Evolutionary conservation across 2,329 filamentous ascomycete genomes (phyloP).

Genomic region (Hortaea werneckii): DNA sequence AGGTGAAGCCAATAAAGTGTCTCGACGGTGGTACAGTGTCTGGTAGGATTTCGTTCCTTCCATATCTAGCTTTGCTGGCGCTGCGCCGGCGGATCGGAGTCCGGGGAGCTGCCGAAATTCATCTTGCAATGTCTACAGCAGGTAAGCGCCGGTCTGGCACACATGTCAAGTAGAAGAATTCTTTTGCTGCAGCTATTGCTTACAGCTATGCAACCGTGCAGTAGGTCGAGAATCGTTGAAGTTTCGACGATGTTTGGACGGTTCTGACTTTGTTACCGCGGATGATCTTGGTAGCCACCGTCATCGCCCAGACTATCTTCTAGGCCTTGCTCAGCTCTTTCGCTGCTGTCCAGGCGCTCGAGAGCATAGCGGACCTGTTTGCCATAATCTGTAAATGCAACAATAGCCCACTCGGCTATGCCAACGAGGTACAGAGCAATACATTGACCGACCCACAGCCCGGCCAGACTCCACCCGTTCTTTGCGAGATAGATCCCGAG

Average conservation of each 20-base stretch:
- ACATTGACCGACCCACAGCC: constrained; percentile 60
- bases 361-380: constrained; percentile 61
- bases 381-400: constrained; percentile 69
- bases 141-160: no score
- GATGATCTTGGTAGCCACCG: not conserved
- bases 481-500: constrained; percentile 78
- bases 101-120: not conserved
- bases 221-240: no score
- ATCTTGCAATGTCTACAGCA: not conserved
- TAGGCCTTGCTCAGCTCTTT: constrained; percentile 29
- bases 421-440: constrained; percentile 72
- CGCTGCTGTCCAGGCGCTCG: constrained; percentile 52
- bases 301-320: not conserved
- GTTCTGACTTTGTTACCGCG: no score
- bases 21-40: no score
- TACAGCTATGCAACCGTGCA: no score
- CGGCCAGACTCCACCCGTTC: constrained; percentile 73
- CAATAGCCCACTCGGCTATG: constrained; percentile 66
- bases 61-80: not conserved
- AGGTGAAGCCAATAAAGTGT: no score
- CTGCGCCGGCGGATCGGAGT: not conserved
- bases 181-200: no score
- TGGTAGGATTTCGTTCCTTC: not conserved
- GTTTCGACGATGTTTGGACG: no score
- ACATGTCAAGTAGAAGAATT: no score